Conservation (phyloP, 768 basidiomycete species). For the Calocera viscosa region DNA sequence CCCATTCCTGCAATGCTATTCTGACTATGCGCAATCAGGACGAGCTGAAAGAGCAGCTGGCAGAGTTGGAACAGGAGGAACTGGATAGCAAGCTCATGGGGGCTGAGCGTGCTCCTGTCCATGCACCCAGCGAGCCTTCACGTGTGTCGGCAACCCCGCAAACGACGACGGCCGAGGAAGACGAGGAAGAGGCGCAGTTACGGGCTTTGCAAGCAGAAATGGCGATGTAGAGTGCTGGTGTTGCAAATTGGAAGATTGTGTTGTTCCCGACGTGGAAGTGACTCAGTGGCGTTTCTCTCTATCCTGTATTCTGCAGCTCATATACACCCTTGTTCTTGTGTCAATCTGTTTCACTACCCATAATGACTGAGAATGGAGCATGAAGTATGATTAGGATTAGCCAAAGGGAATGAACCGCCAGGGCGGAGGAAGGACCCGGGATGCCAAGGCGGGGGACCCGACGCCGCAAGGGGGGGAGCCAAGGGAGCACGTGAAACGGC, state of each 20-base stretch:
- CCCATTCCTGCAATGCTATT: not conserved
- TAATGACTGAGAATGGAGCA: not conserved
- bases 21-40: conserved; percentile 37
- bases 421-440: too few relatives aligned
- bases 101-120: conserved; percentile 81
- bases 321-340: not conserved
- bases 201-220: conserved; percentile 76
- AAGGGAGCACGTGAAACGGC: too few relatives aligned
- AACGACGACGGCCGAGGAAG: conserved; percentile 46
- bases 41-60: conserved; percentile 64
- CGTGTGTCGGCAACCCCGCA: conserved; percentile 19
- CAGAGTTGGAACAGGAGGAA: conserved; percentile 76
- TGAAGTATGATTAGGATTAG: not conserved
- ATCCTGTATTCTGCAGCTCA: not conserved
- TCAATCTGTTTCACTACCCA: not conserved
- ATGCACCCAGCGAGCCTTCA: conserved; percentile 48
- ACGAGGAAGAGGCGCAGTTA: conserved; percentile 86
- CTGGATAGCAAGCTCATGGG: conserved; percentile 73
- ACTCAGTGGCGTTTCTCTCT: not conserved
- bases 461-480: too few relatives aligned
- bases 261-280: not conserved
- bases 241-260: not conserved
- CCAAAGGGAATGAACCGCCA: too few relatives aligned
- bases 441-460: too few relatives aligned
- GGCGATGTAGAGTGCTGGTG: conserved; percentile 46